Evolutionary conservation across 2,329 filamentous ascomycete species (phyloP), one percentile per base, ranked within the genome.

Genomic region (Colletotrichum orbiculare): DNA sequence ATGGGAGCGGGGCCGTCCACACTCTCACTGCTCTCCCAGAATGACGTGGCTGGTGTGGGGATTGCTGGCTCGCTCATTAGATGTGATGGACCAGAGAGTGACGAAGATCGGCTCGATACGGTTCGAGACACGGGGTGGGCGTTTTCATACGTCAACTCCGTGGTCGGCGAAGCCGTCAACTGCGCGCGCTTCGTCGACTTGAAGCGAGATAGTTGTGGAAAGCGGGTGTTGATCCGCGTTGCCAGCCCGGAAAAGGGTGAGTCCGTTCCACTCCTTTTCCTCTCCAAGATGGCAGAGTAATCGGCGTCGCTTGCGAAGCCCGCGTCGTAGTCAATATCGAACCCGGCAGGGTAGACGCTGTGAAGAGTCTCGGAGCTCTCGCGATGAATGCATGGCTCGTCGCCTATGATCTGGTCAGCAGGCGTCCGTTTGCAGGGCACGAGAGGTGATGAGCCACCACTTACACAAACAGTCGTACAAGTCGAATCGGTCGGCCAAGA

Each of bases 141-240:
- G 62, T 90, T 92, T 73, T 97, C 94, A 54, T 97, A 86, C 13
- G 88, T 92, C 33, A 95, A 85, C 72, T 97, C 95, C 46, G 96
- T 97, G 67, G 90, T 90, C 0, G 93, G 91, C 0, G 81, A 83
- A 11, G 82, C 78, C 49, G 81, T 80, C 12, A 79, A 74, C 58
- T 80, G 81, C n/a, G 78, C 74, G 41, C 81, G 80, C 64, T 79
- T 81, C 41, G 74, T 77, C 0, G 81, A 79, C 61, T 78, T 82
- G 84, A 84, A 87, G 17, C 82, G 82, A 1, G 80, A 77, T 45
- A 87, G 76, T 55, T 81, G 81, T 25, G 84, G 81, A 52, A 88
- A 84, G 69, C 89, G 85, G 67, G 87, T 85, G 73, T 88, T 87
- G 70, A 94, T 78, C 71, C 91, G 86, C 68, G 88, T 83, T 54